These are phyloP conservation scores for Thyridium curvatum DNA, from an alignment of 2,329 filamentous ascomycete genomes.

Conservation along the genomic window DNA sequence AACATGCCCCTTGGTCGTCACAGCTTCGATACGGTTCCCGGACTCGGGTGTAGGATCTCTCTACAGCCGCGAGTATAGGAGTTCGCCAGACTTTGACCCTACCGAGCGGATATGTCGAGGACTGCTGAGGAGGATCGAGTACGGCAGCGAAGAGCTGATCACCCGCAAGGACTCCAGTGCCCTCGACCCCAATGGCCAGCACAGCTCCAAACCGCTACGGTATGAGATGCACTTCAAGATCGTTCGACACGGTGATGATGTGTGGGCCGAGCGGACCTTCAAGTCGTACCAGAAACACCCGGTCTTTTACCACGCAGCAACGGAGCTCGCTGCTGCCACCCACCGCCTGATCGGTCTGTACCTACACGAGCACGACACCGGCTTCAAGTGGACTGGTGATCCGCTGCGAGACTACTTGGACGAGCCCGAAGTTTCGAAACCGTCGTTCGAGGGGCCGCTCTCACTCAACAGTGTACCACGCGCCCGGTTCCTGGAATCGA, in stretches of 20 bases:
- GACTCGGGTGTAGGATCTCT: constrained; percentile 24
- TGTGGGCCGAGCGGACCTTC: constrained; percentile 38
- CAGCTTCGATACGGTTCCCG: constrained; percentile 38
- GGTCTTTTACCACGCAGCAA: constrained; percentile 34
- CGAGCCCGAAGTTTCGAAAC: constrained; percentile 30
- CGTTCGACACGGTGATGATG: constrained; percentile 28
- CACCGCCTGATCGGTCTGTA: constrained; percentile 46
- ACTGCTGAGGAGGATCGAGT: constrained; percentile 42
- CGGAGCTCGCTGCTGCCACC: constrained; percentile 39
- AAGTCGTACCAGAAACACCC: constrained; percentile 43
- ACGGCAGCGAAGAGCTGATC: constrained; percentile 46
- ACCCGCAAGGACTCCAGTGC: constrained; percentile 44
- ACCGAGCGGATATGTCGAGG: constrained; percentile 41
- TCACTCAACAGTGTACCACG: constrained; percentile 40
- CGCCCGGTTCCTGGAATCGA: constrained; percentile 34
- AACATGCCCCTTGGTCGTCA: constrained; percentile 27
- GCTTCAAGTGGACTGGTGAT: constrained; percentile 39
- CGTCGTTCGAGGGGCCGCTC: constrained; percentile 33
- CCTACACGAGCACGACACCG: constrained; percentile 41
- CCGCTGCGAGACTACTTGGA: constrained; percentile 26
- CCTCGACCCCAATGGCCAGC: constrained; percentile 22
- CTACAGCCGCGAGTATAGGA: constrained; percentile 38
- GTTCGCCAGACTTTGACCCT: constrained; percentile 34
- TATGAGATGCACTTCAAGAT: constrained; percentile 44
- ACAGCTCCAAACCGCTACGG: constrained; percentile 33